Evolutionary conservation across 306 rosid genomes (phyloP), one percentile per base, ranked within the genome.

Genomic region (Pyrus pyrifolia): DNA sequence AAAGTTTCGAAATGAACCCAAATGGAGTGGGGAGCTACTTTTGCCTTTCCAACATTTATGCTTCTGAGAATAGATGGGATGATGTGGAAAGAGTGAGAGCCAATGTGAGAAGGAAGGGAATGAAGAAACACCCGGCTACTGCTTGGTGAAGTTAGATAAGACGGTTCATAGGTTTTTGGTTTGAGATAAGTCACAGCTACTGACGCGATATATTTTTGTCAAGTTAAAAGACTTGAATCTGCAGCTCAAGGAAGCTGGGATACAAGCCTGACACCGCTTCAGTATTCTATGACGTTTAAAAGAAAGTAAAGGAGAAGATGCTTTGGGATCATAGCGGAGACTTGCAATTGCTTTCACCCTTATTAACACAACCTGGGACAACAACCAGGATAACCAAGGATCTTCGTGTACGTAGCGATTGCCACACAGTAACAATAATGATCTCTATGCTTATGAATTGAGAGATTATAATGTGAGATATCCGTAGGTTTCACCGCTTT

Each of bases 11-110:
- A 82, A 68, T 86, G 79, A 79, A 82, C 74, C 94, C 90, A 61
- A 74, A 80, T 29, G 78, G 78, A 69, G 89, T 83, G 64, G 83
- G 95, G 67, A 79, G 89, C 51, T 87, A 84, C 81, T 76, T 86
- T 82, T 90, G 85, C 76, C 92, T 86, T 78, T 90, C 96, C 78
- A 85, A 90, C 83, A 76, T 88, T 64, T 88, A 88, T 78, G 90
- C 95, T 44, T 82, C 89, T 29, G 83, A 73, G 80, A 84, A 84
- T 84, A 85, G 46, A 76, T 86, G 95, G 92, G 81, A 83, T 79
- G 89, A 81, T 78, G 90, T 85, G 70, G 88, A 86, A 74, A 84
- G 76, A 51, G 78, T 90, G 80, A 86, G 91, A 78, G 75, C 82
- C 67, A 59, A 76, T 60, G 76, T 90, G 84, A 80, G 75, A 76